Evolutionary conservation across 345 rosid species (phyloP), one percentile per base, ranked within the genome.

Genomic region (Eucalyptus sideroxylon): DNA sequence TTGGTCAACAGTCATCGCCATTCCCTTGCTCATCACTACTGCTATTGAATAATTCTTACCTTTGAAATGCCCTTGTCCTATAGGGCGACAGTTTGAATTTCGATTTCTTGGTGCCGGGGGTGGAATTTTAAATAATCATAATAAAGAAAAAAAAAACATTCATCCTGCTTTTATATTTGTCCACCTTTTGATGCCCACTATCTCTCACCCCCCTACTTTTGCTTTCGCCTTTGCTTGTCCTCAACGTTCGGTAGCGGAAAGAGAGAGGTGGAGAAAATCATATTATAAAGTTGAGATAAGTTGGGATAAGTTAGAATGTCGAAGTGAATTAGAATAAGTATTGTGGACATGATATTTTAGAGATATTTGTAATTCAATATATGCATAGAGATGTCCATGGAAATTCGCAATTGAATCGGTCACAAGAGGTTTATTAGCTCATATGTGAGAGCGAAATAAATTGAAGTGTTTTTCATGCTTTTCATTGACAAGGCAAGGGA

Each of bases 221-320:
- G 44, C 88, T 87, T 55, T 87, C 50, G n/a, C 42, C 88, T 53
- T 87, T 87, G 88, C 88, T 87, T 87, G 67, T 87, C 88, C 88
- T 40, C 88, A 53, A 87, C 88, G 88, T 87, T 87, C 67, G 88
- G 88, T 55, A 87, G 56, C 65, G 9, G n/a, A 9, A 27, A 11
- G 56, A 19, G n/a, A 19, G 21, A 9, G 45, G 83, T 16, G 44
- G 26, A 34, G 81, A 17, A 69, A 34, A 69, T 34, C 1, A 34
- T 31, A 69, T 5, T 53, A 53, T 53, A 53, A 53, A 53, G 5
- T 53, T 62, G 0, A 27, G n/a, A 27, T 11, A 62, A 62, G 31
- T 62, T 62, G 30, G 16, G 31, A 62, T 27, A 77, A 37, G 6
- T 34, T 21, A 5, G 45, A 37, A 77, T 6, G 83, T 42, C 4